Evolutionary conservation across 2,329 filamentous ascomycete genomes (phyloP).

Genomic region (Claviceps sp.): DNA sequence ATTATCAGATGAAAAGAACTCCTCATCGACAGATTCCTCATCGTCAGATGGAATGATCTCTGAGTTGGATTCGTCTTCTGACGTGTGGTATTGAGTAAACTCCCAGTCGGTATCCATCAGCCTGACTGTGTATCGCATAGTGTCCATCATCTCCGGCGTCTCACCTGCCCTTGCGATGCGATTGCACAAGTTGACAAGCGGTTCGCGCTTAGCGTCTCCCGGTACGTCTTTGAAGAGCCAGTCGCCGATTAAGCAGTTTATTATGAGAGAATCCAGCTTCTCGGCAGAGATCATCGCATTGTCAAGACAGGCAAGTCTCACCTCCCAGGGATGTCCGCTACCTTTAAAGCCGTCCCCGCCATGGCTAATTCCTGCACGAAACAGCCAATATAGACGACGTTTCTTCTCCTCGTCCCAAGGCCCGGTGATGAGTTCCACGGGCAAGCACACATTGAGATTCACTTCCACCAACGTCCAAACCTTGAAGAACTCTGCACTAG

Average conservation of each 20-base stretch:
- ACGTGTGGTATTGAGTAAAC: constrained; percentile 3
- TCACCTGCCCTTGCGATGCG: constrained; percentile 20
- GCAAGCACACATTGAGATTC: constrained; percentile 26
- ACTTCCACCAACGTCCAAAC: constrained; percentile 17
- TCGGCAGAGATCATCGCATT: constrained; percentile 19
- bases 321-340: constrained; percentile 23
- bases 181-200: constrained; percentile 13
- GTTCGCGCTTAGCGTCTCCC: constrained; percentile 15
- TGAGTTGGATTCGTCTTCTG: too few species aligned
- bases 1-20: too few species aligned
- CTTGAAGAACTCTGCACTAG: too few species aligned
- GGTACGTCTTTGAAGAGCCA: constrained; percentile 17
- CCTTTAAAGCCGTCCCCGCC: constrained; percentile 6
- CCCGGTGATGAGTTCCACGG: constrained; percentile 12
- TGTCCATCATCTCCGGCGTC: too few species aligned
- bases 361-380: constrained; percentile 23
- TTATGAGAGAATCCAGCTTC: constrained; percentile 15
- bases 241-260: constrained; percentile 17
- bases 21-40: too few species aligned
- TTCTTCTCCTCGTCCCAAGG: too few species aligned
- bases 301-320: constrained; percentile 22
- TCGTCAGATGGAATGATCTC: too few species aligned
- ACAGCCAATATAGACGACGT: constrained; percentile 32
- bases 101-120: neutral
- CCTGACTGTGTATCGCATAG: too few species aligned